Conservation (phyloP, 139 green algal species). For the Pedinophyceae sp. region DNA sequence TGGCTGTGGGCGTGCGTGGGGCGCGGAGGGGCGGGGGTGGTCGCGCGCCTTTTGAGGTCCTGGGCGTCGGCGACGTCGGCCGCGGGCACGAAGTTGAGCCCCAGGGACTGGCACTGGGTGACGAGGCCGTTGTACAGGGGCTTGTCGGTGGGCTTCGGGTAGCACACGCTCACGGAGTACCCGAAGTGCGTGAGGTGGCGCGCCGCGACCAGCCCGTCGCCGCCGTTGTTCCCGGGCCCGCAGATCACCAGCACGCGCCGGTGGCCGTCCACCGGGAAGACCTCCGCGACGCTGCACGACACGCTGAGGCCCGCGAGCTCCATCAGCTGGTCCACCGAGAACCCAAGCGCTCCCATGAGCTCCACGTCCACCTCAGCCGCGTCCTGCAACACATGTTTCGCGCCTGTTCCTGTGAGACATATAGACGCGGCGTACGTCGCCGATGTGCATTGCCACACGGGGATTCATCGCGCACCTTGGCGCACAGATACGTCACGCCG, state of each 20-base stretch:
- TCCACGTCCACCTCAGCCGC: conserved; percentile 83
- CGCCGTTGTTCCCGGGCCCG: conserved; percentile 96
- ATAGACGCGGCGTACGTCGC: too few species aligned
- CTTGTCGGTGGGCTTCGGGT: conserved; percentile 78
- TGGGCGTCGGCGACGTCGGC: too few species aligned
- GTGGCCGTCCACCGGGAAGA: conserved; percentile 30
- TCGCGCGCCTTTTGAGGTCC: too few species aligned
- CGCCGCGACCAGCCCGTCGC: conserved; percentile 87
- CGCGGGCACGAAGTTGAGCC: neutral
- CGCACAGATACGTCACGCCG: too few species aligned
- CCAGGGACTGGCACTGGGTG: conserved; percentile 29
- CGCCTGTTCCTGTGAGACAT: too few species aligned
- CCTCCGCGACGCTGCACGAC: conserved; percentile 33
- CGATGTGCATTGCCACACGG: too few species aligned
- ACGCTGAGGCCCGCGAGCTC: conserved; percentile 65
- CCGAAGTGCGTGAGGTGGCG: conserved; percentile 86
- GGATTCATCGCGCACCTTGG: too few species aligned
- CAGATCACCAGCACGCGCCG: conserved; percentile 58
- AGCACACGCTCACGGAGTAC: conserved; percentile 52
- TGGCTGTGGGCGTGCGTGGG: too few species aligned
- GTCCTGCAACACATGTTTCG: too few species aligned
- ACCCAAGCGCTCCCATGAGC: conserved; percentile 76
- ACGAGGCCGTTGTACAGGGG: conserved; percentile 72
- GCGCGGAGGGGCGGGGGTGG: too few species aligned
- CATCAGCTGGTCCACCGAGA: conserved; percentile 84